Percentiles rank a stretch among this genome's conserved stretches.
phyloP scores from a whole-genome alignment of 1,139 yeast genomes.

The Entelexis paramagnoliae region DNA sequence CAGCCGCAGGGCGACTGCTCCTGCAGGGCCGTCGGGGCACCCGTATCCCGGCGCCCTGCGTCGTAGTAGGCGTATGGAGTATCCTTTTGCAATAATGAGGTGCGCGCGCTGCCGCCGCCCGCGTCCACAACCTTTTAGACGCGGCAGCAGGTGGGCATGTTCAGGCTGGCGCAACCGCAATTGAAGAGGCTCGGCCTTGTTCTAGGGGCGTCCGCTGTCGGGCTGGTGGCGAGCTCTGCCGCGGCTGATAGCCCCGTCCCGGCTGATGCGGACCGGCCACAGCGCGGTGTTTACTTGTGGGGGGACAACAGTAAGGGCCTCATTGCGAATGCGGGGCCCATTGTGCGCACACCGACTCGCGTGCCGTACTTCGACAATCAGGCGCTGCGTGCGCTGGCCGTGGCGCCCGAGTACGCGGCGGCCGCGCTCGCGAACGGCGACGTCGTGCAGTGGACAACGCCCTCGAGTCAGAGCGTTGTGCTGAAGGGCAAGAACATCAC shows the following conservation, averaged over 20 bases:
- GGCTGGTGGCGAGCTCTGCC: not conserved
- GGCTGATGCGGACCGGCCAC: not conserved
- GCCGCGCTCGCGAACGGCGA: constrained; percentile 65
- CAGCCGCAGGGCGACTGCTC: too few relatives aligned
- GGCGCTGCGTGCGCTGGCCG: constrained; percentile 45
- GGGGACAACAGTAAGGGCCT: constrained; percentile 28
- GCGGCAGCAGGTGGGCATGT: not conserved
- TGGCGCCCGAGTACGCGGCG: constrained; percentile 43
- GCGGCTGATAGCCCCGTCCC: not conserved
- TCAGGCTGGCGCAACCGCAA: not conserved
- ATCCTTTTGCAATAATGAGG: too few relatives aligned
- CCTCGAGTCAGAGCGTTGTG: constrained; percentile 32
- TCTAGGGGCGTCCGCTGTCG: not conserved
- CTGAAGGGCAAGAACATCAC: constrained; percentile 47
- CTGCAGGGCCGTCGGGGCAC: too few relatives aligned
- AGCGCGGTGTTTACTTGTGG: constrained; percentile 24
- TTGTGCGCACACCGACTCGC: constrained; percentile 47
- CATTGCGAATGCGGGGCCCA: constrained; percentile 31
- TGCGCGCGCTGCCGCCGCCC: too few relatives aligned
- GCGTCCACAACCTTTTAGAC: too few relatives aligned
- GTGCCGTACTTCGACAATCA: constrained; percentile 54
- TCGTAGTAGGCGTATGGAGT: too few relatives aligned
- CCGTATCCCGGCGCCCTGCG: too few relatives aligned
- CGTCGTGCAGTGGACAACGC: constrained; percentile 50
- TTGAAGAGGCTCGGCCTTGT: not conserved